Evolutionary conservation across 805 yeast species (phyloP), one percentile per base, ranked within the genome.

Genomic region (Saccharomycopsis fibuligera): DNA sequence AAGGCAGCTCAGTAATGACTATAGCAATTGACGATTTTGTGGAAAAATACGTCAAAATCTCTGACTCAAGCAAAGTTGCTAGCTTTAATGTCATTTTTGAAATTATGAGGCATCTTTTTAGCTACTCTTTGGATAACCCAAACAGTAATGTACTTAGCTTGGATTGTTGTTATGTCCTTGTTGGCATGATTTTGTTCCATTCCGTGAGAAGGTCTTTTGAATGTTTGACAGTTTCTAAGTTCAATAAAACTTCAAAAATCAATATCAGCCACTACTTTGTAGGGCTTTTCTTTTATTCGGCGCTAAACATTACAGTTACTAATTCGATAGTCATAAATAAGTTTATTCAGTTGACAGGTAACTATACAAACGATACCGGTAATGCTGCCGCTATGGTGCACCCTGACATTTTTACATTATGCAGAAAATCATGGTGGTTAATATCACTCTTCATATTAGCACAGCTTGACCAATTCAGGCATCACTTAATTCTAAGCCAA

Each of bases 241-340:
- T 73, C 59, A 67, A 74, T 3, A 39, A 60, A 1, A 57, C 58
- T 1, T 70, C 88, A 2, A 70, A 70, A 50, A 84, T 85, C 68
- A 81, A 83, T 58, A 57, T 83, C 33, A 67, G 78, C 1, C 93
- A 85, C 62, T 85, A 83, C 57, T 44, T 79, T 1, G 82, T 75
- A 3, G 95, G 93, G 0, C 30, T 82, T 3, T 67, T 70, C 56
- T 83, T 78, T 57, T 85, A 85, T 54, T 47, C 75, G 0, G 60
- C 74, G 1, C 64, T 81, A 8, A 71, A 77, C 30, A 4, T 46
- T 14, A 33, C 39, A 10, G 27, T 48, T 8, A 29, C 35, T 3
- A 24, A 3, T 25, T 24, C 41, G 17, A 4, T 37, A 10, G 3
- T 27, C 16, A 17, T 16, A 14, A 35, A 33, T 33, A n/a, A n/a